Evolutionary conservation across 768 basidiomycete species (phyloP).

Genomic region (Porphyrellus cyaneotinctus): DNA sequence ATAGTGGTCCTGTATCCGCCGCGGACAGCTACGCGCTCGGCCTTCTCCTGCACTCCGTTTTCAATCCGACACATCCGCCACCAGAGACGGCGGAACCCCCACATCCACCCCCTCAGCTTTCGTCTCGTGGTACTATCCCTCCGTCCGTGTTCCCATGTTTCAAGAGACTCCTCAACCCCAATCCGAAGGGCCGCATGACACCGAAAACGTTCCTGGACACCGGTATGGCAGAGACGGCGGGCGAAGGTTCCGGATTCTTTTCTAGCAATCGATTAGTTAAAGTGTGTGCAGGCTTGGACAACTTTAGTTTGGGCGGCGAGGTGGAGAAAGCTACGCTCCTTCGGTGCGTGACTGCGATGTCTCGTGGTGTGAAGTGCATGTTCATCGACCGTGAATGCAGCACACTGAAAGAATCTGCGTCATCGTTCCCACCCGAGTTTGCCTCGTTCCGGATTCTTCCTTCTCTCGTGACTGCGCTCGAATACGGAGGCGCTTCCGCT

Average conservation of each 20-base stretch:
- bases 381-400: conserved; percentile 34
- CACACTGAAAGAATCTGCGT: conserved; percentile 72
- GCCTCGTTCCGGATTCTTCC: conserved; percentile 84
- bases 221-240: conserved; percentile 65
- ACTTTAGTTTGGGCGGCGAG: conserved; percentile 78
- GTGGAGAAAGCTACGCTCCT: conserved; percentile 72
- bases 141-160: conserved; percentile 67
- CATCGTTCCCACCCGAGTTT: conserved; percentile 84
- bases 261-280: conserved; percentile 75
- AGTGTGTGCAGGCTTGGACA: conserved; percentile 80
- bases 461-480: conserved; percentile 70
- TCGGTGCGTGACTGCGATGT: conserved; percentile 40
- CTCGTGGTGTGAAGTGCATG: neutral
- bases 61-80: conserved; percentile 78
- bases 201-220: conserved; percentile 73
- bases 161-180: conserved; percentile 89
- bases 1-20: conserved; percentile 51
- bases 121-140: conserved; percentile 77
- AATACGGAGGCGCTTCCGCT: conserved; percentile 75
- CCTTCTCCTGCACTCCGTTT: conserved; percentile 77
- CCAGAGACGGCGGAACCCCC: conserved; percentile 67
- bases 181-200: conserved; percentile 71
- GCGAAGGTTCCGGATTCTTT: conserved; percentile 73
- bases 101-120: conserved; percentile 73
- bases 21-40: conserved; percentile 89